Base-by-base conservation (phyloP, 2,329 filamentous ascomycete species). In the Colletotrichum coccodes region DNA sequence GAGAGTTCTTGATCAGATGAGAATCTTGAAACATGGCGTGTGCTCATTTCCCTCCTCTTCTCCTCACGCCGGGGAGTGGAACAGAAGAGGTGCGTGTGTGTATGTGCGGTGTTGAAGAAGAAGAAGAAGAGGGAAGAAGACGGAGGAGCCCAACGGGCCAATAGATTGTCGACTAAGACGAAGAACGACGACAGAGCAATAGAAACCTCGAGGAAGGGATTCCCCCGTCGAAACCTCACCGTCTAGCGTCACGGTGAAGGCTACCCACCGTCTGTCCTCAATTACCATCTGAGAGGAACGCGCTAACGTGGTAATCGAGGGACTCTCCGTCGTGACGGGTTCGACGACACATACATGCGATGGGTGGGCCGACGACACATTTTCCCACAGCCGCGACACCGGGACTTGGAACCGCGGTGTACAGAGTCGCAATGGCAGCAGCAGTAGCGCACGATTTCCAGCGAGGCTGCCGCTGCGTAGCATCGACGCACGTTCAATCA, bases 1-100 rank as follows among this genome's bases (percentile, higher is more conserved):
- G 23, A 54, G 38, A 28, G 11, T 6, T 16, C 26, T 46, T 42
- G 46, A 58, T 58, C 64, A 46, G 64, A 68, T 47, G 60, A 49
- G 64, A 60, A 40, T 40, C 65, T 64, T 64, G 65, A 68, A 68
- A 68, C 54, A 46, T 36, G 49, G 14, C n/a, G 9, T 65, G 60
- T 49, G 60, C 52, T 58, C 36, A 12, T 53, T 26, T 46, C n/a
- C 30, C 36, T n/a, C 23, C 63, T 42, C 30, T 30, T 40, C 36
- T 26, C 14, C 32, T 32, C 50, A 67, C 59, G 44, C 64, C 59
- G 50, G 59, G 59, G 64, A 46, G 65, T 64, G 53, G n/a, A 32
- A 23, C 40, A 40, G 50, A 56, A 42, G 23, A 36, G 11, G 23
- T 8, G 3, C 3, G 16, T 30, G 30, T 42, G 18, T n/a, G 49